These are phyloP conservation scores for Ehretia macrophylla DNA, from an alignment of 257 asterid species.

Conservation along the genomic window DNA sequence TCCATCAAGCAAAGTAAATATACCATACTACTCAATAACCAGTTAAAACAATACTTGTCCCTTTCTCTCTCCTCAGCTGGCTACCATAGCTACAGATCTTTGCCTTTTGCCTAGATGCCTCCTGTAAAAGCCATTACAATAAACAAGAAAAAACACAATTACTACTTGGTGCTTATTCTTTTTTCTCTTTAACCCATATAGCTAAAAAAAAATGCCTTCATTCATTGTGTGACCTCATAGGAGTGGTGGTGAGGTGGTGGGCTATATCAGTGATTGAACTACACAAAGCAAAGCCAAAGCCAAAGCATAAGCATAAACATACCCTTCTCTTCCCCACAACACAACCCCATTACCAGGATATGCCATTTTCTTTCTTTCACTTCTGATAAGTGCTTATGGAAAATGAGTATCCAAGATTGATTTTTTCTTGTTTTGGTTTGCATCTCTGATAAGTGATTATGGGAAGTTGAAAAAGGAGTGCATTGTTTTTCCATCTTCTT, in stretches of 20 bases:
- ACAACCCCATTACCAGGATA: neutral
- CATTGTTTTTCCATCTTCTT: constrained; percentile 4
- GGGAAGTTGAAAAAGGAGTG: constrained; percentile 26
- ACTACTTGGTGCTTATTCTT: too few relatives aligned
- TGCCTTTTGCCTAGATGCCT: neutral
- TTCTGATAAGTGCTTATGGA: constrained; percentile 3
- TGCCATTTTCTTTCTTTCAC: neutral
- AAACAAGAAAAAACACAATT: neutral
- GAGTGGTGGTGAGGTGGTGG: neutral
- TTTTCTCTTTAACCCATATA: neutral
- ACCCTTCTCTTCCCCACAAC: neutral
- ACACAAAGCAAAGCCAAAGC: neutral
- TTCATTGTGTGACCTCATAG: neutral
- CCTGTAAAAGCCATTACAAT: neutral
- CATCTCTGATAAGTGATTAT: constrained; percentile 26
- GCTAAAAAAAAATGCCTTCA: neutral
- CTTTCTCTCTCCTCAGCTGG: neutral
- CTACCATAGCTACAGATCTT: neutral
- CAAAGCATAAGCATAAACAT: too few relatives aligned
- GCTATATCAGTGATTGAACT: neutral
- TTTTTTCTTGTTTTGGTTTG: constrained; percentile 22
- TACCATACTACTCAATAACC: too few relatives aligned
- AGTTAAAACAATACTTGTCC: too few relatives aligned
- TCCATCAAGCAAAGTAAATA: too few relatives aligned
- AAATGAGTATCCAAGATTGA: constrained; percentile 53